phyloP scores from a whole-genome alignment of 345 rosid genomes.

The Euclidium syriacum region DNA sequence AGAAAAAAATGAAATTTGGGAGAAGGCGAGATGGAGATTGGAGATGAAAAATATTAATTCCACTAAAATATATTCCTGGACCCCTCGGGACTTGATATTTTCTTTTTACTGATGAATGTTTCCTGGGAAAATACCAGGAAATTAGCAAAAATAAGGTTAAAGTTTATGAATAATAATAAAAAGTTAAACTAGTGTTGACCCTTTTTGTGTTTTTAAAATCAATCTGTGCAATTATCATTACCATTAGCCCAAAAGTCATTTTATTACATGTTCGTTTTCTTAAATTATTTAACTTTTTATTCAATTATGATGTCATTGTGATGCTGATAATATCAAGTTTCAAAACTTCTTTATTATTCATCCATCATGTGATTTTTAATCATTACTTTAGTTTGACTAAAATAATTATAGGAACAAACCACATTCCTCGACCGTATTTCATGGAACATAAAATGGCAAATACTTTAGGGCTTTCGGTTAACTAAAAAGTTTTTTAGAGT shows the following conservation, averaged over 20 bases:
- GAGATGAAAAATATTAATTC: slow-evolving; percentile 12
- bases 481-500: background rate
- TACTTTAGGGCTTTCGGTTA: background rate
- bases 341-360: slow-evolving; percentile 10
- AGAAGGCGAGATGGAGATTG: too few relatives aligned
- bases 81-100: slow-evolving; percentile 20
- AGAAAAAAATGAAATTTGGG: too few relatives aligned
- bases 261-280: background rate
- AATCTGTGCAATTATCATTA: slow-evolving; percentile 14
- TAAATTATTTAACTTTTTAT: background rate
- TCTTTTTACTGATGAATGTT: slow-evolving; percentile 23
- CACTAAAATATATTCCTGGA: slow-evolving; percentile 25
- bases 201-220: slow-evolving; percentile 10
- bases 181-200: background rate
- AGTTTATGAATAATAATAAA: slow-evolving; percentile 4
- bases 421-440: slow-evolving; percentile 31
- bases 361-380: slow-evolving; percentile 17
- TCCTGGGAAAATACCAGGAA: background rate
- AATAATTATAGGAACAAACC: slow-evolving; percentile 9
- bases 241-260: slow-evolving; percentile 5
- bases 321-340: slow-evolving; percentile 12
- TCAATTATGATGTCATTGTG: slow-evolving; percentile 24
- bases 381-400: slow-evolving; percentile 13
- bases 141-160: background rate
- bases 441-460: slow-evolving; percentile 16